Base-by-base conservation (phyloP, 2,329 filamentous ascomycete species). In the Trichoderma aggressivum region DNA sequence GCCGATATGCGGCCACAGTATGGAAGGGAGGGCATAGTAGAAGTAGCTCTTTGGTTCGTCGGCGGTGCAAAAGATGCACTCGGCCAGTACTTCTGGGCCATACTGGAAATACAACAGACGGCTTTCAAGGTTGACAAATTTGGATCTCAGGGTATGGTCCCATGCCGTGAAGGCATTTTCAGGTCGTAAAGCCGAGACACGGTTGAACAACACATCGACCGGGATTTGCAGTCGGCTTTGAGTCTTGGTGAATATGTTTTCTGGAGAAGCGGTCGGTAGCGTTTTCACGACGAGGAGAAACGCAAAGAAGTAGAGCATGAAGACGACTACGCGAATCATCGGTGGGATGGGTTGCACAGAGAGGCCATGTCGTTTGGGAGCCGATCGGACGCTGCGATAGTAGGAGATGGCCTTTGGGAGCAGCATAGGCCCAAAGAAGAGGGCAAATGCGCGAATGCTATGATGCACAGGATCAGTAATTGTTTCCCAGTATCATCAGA, bases 171-270 rank as follows among this genome's bases (percentile, higher is more conserved):
- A 84, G 11, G 75, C 74, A 53, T 76, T 75, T 43, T 75, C 75
- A 0, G 86, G 83, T 0, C 91, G 87, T 1, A 91, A 78, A 2
- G 85, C 80, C 5, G 86, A 81, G 11, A 98, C 86, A 18, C 95
- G 92, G 72, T 87, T 89, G 81, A 97, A 96, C 72, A 98, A 86
- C 39, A 97, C 90, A 78, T 95, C 92, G 55, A 89, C 91, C n/a
- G 94, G 90, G 55, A 92, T 95, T 77, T 94, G 92, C 21, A 98
- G 89, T 39, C 94, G 92, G 64, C 93, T 96, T 70, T 90, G 86
- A 1, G 95, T 98, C 21, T 85, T 81, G 34, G 81, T 78, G 85
- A 98, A 97, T 80, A 98, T 84, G 82, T 98, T 98, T 79, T 93
- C 90, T 5, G 92, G 91, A 7, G 88, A 84, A 77, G 94, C 90